Evolutionary conservation across 345 rosid species (phyloP), one percentile per base, ranked within the genome.

Genomic region (Erysimum cheiranthoides): DNA sequence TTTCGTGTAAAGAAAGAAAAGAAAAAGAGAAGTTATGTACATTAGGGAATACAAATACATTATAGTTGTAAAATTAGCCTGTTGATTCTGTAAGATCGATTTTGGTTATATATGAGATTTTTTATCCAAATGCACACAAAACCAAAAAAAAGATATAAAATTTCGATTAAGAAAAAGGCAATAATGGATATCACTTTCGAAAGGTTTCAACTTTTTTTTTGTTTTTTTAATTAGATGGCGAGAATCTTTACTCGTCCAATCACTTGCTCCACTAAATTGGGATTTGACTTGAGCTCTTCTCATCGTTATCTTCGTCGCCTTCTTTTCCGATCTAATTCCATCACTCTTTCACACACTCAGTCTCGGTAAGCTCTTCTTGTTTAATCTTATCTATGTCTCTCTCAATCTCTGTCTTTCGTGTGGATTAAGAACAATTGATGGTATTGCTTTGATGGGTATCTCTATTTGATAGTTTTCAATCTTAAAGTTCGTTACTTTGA

Each of bases 351-450:
- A 10, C 69, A 28, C 49, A 18, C 40, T 50, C 70, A 35, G 38
- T 12, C 63, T 16, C 14, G 5, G 92, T 86, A 80, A 83, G 81
- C 77, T 25, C 65, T 27, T 43, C 35, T 58, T 57, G 8, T 61
- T 5, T 21, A 21, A 21, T 21, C 36, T 56, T 32, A 32, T 63
- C 39, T 46, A 60, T 75, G 8, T 10, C 39, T 47, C 43, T 18
- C 1, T 45, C 52, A 25, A 31, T 51, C 60, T 71, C 47, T 31
- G 32, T 58, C 4, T 54, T 57, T 76, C 25, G 21, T 40, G 45
- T 57, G 57, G 66, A 54, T 73, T 75, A 2, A n/a, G 39, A 5
- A 17, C 42, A 27, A 2, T 11, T 32, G 30, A 42, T 74, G 61
- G 0, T 42, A 8, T 52, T 57, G n/a, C 32, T 13, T 51, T 71